Evolutionary conservation across 2,329 filamentous ascomycete species (phyloP), one percentile per base, ranked within the genome.

Genomic region (Xylariomycetidae sp.): DNA sequence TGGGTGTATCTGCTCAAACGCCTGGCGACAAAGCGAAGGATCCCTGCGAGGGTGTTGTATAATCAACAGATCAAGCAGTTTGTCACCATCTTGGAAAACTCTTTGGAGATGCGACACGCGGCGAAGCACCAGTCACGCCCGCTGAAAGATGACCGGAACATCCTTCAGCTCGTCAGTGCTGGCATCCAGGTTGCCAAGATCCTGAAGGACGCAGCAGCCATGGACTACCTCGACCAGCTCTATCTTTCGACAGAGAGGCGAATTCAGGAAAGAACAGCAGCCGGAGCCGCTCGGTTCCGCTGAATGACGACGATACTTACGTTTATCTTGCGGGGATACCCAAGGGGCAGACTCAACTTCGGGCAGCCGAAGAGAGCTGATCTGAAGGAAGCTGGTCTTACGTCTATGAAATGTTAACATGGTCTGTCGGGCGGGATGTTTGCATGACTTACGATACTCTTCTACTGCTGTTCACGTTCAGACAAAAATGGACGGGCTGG

Each of bases 61-160:
- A 85, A 92, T 57, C 84, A 85, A 39, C 86, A 93, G 63, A 93
- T 93, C 63, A 92, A 90, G 64, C 85, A 92, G 60, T 79, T 93
- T 59, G 83, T 92, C 45, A 92, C 86, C 25, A 84, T 92, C 19
- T 64, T 93, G 49, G 86, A 93, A 56, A 93, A 92, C 61, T 89
- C 84, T 29, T 67, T 93, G 52, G 85, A 90, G 65, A 89, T 89
- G 84, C 74, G 85, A 43, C 85, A 90, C 58, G 83, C 84, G 38
- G 82, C 85, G 30, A 88, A 87, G 60, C 82, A 89, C 61, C 84
- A 89, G 61, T 84, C 79, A 44, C 76, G 86, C 40, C 84, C 85
- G 14, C 71, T 89, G 44, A 92, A 90, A 66, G 86, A 93, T 65
- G 86, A 93, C 62, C 75, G 86, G 48, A 90, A 92, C 58, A 85